These are phyloP conservation scores for Exutisphaerella laricina DNA, from an alignment of 2,329 filamentous ascomycete species.

Conservation along the genomic window DNA sequence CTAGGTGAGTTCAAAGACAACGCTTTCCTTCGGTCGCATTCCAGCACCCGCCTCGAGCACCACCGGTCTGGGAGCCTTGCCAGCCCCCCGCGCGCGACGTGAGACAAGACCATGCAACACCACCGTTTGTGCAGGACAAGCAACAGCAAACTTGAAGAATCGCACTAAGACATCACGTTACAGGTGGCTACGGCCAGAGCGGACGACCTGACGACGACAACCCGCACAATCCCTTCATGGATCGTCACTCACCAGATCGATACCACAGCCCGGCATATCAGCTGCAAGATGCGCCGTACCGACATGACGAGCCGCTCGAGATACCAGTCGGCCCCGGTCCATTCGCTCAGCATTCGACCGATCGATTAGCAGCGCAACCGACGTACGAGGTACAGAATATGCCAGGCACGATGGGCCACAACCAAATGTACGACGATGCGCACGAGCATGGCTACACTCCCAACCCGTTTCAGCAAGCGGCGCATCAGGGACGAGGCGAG, in stretches of 20 bases:
- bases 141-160: neutral
- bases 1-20: slow-evolving; percentile 12
- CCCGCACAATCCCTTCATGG: slow-evolving; percentile 21
- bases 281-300: slow-evolving; percentile 70
- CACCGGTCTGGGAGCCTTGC: neutral
- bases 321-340: slow-evolving; percentile 61
- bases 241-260: slow-evolving; percentile 44
- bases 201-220: slow-evolving; percentile 18
- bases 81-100: neutral
- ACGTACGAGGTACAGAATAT: slow-evolving; percentile 72
- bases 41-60: slow-evolving; percentile 10
- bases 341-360: slow-evolving; percentile 50
- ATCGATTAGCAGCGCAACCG: slow-evolving; percentile 75
- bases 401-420: slow-evolving; percentile 56
- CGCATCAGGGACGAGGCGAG: slow-evolving; percentile 49
- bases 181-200: slow-evolving; percentile 22
- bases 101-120: slow-evolving; percentile 5
- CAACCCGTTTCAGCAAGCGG: slow-evolving; percentile 36
- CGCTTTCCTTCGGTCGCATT: slow-evolving; percentile 15
- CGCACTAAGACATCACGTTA: slow-evolving; percentile 9
- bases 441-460: slow-evolving; percentile 41
- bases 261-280: slow-evolving; percentile 74
- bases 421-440: slow-evolving; percentile 54
- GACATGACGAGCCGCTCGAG: slow-evolving; percentile 54
- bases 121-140: neutral